A percentile compares a stretch with the other conserved stretches of the same genome.
Conservation (phyloP, 2,329 filamentous ascomycete genomes). For the Colletotrichum scovillei region DNA sequence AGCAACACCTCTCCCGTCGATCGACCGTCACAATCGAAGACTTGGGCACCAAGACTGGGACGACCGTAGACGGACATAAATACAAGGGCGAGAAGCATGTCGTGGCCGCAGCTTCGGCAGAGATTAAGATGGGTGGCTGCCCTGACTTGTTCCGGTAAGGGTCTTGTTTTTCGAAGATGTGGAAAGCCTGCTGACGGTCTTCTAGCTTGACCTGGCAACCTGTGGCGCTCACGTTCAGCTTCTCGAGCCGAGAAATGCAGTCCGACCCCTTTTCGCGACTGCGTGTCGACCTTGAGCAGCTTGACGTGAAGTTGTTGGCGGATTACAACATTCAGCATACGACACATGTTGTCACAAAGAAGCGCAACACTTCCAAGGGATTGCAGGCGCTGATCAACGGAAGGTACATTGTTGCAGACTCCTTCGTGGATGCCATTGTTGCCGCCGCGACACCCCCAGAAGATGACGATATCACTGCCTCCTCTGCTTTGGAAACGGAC, state of each 20-base stretch:
- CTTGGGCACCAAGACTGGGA: conserved; percentile 86
- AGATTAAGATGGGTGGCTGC: conserved; percentile 79
- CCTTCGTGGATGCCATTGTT: conserved; percentile 79
- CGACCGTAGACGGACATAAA: conserved; percentile 77
- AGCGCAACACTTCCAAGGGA: conserved; percentile 89
- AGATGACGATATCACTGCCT: conserved; percentile 59
- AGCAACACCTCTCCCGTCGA: conserved; percentile 73
- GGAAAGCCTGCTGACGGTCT: not conserved
- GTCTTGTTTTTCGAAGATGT: not conserved
- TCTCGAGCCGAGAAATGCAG: conserved; percentile 77
- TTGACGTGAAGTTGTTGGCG: conserved; percentile 88
- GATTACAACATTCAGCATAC: conserved; percentile 79
- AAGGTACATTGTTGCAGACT: conserved; percentile 78
- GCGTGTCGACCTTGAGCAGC: conserved; percentile 75
- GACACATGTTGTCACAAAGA: conserved; percentile 89
- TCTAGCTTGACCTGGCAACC: conserved; percentile 81
- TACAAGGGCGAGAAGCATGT: conserved; percentile 71
- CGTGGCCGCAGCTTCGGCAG: conserved; percentile 66
- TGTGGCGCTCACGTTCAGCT: conserved; percentile 84
- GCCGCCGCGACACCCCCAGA: conserved; percentile 65
- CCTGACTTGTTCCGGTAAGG: conserved; percentile 69
- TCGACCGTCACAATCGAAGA: conserved; percentile 82
- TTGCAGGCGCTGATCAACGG: conserved; percentile 88
- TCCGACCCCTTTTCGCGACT: conserved; percentile 72
- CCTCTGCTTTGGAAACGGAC: conserved; percentile 77